A percentile compares a stretch with the other conserved stretches of the same genome.
phyloP scores from a whole-genome alignment of 768 basidiomycete species.

The Sporobolomyces roseus region DNA sequence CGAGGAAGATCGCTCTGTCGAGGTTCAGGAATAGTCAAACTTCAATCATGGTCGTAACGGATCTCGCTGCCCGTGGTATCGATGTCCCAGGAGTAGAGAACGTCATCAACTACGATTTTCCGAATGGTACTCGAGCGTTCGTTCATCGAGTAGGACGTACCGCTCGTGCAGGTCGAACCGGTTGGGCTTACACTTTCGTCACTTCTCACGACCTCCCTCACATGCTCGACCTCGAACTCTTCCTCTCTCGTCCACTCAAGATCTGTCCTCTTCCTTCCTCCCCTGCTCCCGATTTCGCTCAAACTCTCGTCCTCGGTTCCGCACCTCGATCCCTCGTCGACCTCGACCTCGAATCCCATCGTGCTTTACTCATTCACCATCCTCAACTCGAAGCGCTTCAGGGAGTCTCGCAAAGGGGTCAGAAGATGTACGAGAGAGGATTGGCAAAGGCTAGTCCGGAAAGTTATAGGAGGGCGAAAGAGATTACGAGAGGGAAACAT shows the following conservation, averaged over 20 bases:
- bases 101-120: conserved; percentile 97
- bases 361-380: conserved; percentile 58
- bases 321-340: conserved; percentile 76
- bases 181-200: conserved; percentile 95
- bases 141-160: conserved; percentile 96
- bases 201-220: conserved; percentile 77
- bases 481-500: conserved; percentile 57
- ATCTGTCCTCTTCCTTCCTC: conserved; percentile 32
- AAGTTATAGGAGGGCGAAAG: conserved; percentile 84
- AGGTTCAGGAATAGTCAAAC: conserved; percentile 76
- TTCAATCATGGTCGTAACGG: conserved; percentile 87
- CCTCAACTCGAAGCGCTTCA: conserved; percentile 57
- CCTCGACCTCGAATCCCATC: conserved; percentile 75
- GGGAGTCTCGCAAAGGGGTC: conserved; percentile 81
- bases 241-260: conserved; percentile 70
- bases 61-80: conserved; percentile 95
- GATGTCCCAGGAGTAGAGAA: conserved; percentile 95
- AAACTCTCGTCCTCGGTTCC: conserved; percentile 66
- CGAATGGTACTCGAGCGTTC: conserved; percentile 85
- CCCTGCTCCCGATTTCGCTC: conserved; percentile 51
- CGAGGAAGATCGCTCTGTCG: conserved; percentile 84
- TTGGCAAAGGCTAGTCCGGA: conserved; percentile 82
- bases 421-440: conserved; percentile 88
- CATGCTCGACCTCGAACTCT: conserved; percentile 86
- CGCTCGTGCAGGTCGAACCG: conserved; percentile 86